Evolutionary conservation across 805 yeast species (phyloP).

Genomic region (Yamadazyma paraphyllophila): DNA sequence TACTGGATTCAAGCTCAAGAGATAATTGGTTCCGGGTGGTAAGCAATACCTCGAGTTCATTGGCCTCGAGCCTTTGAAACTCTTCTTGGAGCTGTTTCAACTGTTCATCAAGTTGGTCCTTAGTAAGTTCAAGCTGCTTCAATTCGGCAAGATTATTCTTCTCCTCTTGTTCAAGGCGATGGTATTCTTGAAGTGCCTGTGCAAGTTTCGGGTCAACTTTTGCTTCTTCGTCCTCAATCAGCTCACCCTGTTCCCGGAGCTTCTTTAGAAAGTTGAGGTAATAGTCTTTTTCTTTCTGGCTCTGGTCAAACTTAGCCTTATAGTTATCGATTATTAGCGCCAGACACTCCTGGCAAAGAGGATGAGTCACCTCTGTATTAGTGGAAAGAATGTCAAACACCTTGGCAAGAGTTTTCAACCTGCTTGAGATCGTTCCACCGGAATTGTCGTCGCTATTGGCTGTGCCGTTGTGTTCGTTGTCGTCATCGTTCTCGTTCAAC

Average conservation of each 20-base stretch:
- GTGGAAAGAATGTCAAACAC: conserved; percentile 68
- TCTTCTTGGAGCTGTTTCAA: conserved; percentile 44
- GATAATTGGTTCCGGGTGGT: conserved; percentile 54
- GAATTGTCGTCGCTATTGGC: conserved; percentile 10
- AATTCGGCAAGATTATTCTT: conserved; percentile 30
- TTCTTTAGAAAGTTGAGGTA: conserved; percentile 72
- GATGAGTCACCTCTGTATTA: conserved; percentile 74
- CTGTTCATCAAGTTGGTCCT: conserved; percentile 47
- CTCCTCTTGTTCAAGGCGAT: conserved; percentile 40
- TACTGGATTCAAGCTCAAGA: conserved; percentile 48
- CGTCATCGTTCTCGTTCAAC: conserved; percentile 15
- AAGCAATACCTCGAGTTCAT: conserved; percentile 47
- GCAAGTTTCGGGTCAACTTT: conserved; percentile 37
- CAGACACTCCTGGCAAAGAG: conserved; percentile 87
- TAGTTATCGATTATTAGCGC: conserved; percentile 60
- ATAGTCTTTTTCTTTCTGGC: conserved; percentile 72
- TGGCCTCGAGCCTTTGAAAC: conserved; percentile 29
- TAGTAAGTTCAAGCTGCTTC: conserved; percentile 39
- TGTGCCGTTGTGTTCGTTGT: conserved; percentile 6
- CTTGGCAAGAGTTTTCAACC: conserved; percentile 54
- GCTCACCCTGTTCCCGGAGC: conserved; percentile 40
- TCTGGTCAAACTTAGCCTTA: conserved; percentile 67
- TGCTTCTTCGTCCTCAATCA: conserved; percentile 11
- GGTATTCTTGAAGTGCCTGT: conserved; percentile 46
- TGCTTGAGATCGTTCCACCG: conserved; percentile 35